These are phyloP conservation scores for Castanea mollissima DNA, from an alignment of 306 rosid genomes.

Conservation along the genomic window DNA sequence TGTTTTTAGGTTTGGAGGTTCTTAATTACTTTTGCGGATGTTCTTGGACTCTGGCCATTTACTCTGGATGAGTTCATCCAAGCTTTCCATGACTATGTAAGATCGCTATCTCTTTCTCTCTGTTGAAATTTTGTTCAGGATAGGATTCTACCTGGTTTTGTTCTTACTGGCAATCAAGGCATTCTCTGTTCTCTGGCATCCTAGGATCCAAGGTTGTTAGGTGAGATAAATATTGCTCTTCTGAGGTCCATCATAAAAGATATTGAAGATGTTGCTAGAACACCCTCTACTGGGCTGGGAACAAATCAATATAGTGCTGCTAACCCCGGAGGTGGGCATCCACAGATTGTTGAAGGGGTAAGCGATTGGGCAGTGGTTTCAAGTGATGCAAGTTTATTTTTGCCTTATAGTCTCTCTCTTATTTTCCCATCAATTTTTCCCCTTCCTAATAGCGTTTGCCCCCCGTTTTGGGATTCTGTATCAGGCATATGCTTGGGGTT, in stretches of 20 bases:
- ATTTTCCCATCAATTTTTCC: background rate
- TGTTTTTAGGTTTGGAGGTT: constrained; percentile 76
- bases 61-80: constrained; percentile 84
- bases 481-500: constrained; percentile 84
- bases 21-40: constrained; percentile 69
- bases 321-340: constrained; percentile 75
- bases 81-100: constrained; percentile 84
- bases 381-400: constrained; percentile 19
- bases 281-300: constrained; percentile 50
- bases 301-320: constrained; percentile 49
- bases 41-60: constrained; percentile 78
- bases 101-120: constrained; percentile 14
- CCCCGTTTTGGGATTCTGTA: constrained; percentile 9
- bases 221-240: constrained; percentile 76
- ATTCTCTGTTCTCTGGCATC: constrained; percentile 16
- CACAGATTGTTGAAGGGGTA: constrained; percentile 72
- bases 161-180: constrained; percentile 17
- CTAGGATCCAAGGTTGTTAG: constrained; percentile 72
- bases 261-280: constrained; percentile 70
- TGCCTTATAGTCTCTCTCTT: background rate
- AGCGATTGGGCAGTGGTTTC: constrained; percentile 14
- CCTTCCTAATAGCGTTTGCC: background rate
- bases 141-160: background rate
- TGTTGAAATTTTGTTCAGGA: constrained; percentile 5
- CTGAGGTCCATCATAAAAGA: constrained; percentile 65